Evolutionary conservation across 352 stramenopile species (phyloP).

Genomic region (Albugo laibachii): DNA sequence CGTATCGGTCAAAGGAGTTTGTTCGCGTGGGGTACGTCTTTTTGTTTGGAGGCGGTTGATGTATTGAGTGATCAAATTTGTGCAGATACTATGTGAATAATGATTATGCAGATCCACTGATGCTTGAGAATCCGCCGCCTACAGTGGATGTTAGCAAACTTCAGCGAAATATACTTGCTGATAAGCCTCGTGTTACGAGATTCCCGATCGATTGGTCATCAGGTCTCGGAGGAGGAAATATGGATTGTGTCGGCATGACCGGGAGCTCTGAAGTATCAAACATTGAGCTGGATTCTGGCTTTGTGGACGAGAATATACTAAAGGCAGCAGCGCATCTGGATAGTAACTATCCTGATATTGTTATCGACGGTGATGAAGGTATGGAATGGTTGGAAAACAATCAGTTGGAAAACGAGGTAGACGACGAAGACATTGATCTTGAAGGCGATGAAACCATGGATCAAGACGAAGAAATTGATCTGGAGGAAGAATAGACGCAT

Average conservation of each 20-base stretch:
- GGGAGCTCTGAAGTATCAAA: constrained; percentile 2
- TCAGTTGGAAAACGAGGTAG: constrained; percentile 49
- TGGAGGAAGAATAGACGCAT: constrained; percentile 6
- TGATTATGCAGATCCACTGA: constrained; percentile 87
- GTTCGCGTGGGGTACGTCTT: constrained; percentile 64
- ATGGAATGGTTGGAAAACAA: constrained; percentile 17
- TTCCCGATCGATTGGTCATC: constrained; percentile 95
- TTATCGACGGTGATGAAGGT: constrained; percentile 23
- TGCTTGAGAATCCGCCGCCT: constrained; percentile 60
- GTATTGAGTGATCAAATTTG: not conserved
- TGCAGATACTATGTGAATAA: constrained; percentile 98
- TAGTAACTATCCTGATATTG: constrained; percentile 79
- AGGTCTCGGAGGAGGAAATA: constrained; percentile 20
- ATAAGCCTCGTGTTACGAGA: constrained; percentile 88
- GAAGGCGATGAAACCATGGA: constrained; percentile 25
- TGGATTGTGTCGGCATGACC: constrained; percentile 17
- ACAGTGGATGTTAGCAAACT: constrained; percentile 84
- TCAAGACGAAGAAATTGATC: constrained; percentile 41
- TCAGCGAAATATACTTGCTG: constrained; percentile 90
- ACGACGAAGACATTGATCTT: constrained; percentile 22
- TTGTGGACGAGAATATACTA: constrained; percentile 70
- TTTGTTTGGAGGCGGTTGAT: constrained; percentile 10
- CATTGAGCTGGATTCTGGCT: constrained; percentile 36
- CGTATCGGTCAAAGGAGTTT: constrained; percentile 94
- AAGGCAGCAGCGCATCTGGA: constrained; percentile 71